Conservation (phyloP, 306 rosid species). For the Castanospermum australe region DNA sequence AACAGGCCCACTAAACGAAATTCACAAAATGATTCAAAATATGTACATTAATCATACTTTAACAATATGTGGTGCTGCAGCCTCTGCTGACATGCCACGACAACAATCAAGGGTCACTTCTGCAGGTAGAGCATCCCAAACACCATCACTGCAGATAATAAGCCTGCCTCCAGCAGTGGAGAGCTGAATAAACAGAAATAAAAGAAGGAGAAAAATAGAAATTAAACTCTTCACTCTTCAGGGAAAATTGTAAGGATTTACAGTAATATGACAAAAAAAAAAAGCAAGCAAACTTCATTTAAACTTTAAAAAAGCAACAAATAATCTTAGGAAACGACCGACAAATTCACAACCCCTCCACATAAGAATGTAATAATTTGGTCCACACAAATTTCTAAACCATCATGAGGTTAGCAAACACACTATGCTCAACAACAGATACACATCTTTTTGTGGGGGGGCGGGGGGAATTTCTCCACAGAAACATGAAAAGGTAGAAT, state of each 20-base stretch:
- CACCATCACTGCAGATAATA: constrained; percentile 95
- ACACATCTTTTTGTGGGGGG: not conserved
- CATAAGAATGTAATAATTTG: constrained; percentile 14
- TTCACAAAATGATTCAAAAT: constrained; percentile 14
- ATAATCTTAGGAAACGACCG: not conserved
- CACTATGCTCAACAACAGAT: not conserved
- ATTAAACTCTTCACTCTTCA: not conserved
- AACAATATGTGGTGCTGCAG: constrained; percentile 89
- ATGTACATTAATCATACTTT: constrained; percentile 53
- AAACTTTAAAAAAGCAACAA: not conserved
- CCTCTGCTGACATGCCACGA: constrained; percentile 81
- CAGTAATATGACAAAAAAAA: too few species aligned
- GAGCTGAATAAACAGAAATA: constrained; percentile 53
- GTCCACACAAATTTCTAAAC: constrained; percentile 19
- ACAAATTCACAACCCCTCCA: not conserved
- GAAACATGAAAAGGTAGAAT: not conserved
- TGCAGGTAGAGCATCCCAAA: constrained; percentile 90
- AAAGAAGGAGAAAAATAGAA: not conserved
- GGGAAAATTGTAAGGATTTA: not conserved
- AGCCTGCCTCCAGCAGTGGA: constrained; percentile 94
- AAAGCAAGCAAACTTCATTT: not conserved
- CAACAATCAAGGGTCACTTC: constrained; percentile 85
- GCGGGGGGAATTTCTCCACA: not conserved
- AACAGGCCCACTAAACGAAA: not conserved
- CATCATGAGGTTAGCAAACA: not conserved